Base-by-base conservation (phyloP, 148 eudicot genomes). In the Cornus kousa region DNA sequence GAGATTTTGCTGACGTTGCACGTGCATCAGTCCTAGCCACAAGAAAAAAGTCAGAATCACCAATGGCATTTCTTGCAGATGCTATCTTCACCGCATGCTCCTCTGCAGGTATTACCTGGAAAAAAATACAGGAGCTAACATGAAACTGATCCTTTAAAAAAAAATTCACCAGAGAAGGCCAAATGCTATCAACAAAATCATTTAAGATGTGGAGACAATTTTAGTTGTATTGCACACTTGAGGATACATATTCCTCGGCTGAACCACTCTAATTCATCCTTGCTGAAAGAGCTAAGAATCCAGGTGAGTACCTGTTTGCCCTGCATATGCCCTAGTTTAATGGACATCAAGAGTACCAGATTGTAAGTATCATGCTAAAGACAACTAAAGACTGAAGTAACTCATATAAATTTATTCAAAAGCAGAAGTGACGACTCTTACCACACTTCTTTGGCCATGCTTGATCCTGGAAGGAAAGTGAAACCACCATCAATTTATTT, bases 361-460 rank as follows among this genome's bases (percentile, higher is more conserved):
- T 14, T 23, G 64, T 50, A 3, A 50, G 75, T 28, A 50, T n/a
- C 37, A 24, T 23, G 5, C 8, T 17, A 10, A 43, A 48, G 53
- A 48, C 53, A 48, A 48, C 53, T 48, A 48, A 48, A 48, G 12
- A 48, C 0, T 48, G 12, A 48, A 48, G 53, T 8, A 48, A 48
- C 53, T 48, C 53, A 48, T 48, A 71, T 14, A 43, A 22, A 43
- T 11, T 5, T 3, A 24, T 0, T 48, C 20, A 1, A 20, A 20
- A 71, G 19, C 7, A 67, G 66, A 71, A n/a, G 68, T 65, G 5
- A 17, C 0, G 64, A 73, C 70, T 39, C 71, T 43, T 80, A 70
- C 87, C 86, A 33, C 86, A 84, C 70, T 74, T 84, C 86, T 84
- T 84, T 12, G 86, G 86, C 86, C 83, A 84, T 28, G 81, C 83